Evolutionary conservation across 148 eudicot genomes (phyloP).

Genomic region (Arctostaphylos glauca): DNA sequence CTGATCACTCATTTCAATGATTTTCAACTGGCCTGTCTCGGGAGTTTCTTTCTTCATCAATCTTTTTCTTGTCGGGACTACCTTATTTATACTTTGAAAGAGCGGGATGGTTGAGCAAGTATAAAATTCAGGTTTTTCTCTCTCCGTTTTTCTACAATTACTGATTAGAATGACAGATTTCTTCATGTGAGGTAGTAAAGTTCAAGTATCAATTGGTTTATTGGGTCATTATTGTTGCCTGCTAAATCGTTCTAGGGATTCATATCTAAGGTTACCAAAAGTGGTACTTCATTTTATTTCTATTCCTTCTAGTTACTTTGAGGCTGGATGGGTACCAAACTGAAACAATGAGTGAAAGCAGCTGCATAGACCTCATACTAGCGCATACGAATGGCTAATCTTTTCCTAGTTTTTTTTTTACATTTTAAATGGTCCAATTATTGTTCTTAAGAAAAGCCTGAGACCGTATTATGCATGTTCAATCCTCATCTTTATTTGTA

Average conservation of each 20-base stretch:
- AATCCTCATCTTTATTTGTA: background rate
- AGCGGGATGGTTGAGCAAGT: conserved; percentile 84
- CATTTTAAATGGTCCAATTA: no score
- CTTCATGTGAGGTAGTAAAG: background rate
- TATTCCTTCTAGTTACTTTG: no score
- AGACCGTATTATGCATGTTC: background rate
- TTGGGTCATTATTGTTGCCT: background rate
- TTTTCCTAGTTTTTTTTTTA: no score
- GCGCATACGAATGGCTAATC: no score
- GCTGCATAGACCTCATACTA: no score
- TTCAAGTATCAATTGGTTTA: background rate
- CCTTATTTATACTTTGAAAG: conserved; percentile 85
- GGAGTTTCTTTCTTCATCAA: conserved; percentile 93
- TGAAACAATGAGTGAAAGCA: no score
- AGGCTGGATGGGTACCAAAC: no score
- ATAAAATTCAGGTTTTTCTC: conserved; percentile 82
- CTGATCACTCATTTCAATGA: conserved; percentile 86
- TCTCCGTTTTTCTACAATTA: conserved; percentile 5
- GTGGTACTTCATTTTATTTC: no score
- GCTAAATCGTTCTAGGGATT: no score
- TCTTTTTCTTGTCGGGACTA: conserved; percentile 88
- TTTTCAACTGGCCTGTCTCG: conserved; percentile 86
- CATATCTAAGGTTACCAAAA: no score
- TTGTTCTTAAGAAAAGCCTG: no score
- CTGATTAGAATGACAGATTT: background rate